Base-by-base conservation (phyloP, 1,284 basidiomycete genomes). In the Pyrrhoderma noxium region DNA sequence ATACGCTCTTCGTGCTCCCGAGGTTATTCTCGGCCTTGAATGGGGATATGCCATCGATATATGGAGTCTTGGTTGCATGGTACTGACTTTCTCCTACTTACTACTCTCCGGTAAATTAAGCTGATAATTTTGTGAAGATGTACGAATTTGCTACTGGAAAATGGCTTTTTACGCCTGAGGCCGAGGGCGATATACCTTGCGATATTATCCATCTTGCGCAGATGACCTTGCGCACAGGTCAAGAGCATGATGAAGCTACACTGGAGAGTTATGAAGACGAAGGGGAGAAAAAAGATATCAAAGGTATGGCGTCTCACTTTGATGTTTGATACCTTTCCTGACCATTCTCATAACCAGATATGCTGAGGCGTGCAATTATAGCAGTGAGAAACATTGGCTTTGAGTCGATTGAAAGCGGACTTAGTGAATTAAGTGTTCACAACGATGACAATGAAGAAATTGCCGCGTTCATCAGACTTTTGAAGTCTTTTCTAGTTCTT, bases 31-130 rank as follows among this genome's bases (percentile, higher is more conserved):
- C 8, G 67, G 67, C 4, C 54, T 49, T 46, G 56, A 54, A 14
- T 69, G 67, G 67, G 59, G 53, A 34, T 55, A 62, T 23, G 54
- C 52, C 0, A 63, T 60, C 14, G 69, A 70, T 57, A 67, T 70
- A 21, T 70, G 68, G 68, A 65, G 61, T 47, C 55, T 70, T 19
- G 68, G 67, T 23, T 68, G 65, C 56, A 50, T 69, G 47, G 67
- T 66, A 27, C n/a, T 43, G n/a, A 43, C 27, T 13, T 5, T 21
- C 19, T 14, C n/a, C 22, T n/a, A 8, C 23, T n/a, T 25, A 9
- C 8, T 23, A 31, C n/a, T n/a, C n/a, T 23, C 23, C 43, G 2
- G 5, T 31, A 5, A 31, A 5, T 5, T 31, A 31, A 2, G 34
- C 19, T 25, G 13, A 45, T 16, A 18, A 25, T 13, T n/a, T 14